These are phyloP conservation scores for Dysphania ambrosioides DNA, from an alignment of 148 eudicot genomes.

Conservation along the genomic window DNA sequence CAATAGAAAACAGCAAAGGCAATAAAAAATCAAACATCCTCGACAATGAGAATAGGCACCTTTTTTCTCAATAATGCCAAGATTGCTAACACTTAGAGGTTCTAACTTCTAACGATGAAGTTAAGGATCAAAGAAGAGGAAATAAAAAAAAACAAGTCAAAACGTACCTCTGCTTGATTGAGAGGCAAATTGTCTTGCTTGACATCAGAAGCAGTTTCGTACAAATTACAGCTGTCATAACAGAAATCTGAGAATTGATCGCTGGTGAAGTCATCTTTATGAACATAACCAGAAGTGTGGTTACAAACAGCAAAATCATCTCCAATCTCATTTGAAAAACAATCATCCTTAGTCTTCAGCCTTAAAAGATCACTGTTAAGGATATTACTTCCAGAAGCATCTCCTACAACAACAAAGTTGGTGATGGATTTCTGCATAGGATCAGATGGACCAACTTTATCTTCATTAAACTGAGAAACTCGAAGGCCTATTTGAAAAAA, in stretches of 20 bases:
- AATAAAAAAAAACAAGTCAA: not conserved
- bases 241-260: slow-evolving; percentile 36
- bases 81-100: not conserved
- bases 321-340: slow-evolving; percentile 15
- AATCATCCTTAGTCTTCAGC: slow-evolving; percentile 33
- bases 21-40: not conserved
- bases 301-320: slow-evolving; percentile 30
- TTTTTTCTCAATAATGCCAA: not conserved
- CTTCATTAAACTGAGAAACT: slow-evolving; percentile 80
- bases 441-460: slow-evolving; percentile 53
- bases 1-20: not conserved
- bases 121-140: not conserved
- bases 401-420: slow-evolving; percentile 51
- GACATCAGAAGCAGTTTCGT: slow-evolving; percentile 15
- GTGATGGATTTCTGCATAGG: slow-evolving; percentile 83
- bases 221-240: slow-evolving; percentile 24
- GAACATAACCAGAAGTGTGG: slow-evolving; percentile 21
- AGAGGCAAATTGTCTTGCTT: not conserved
- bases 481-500: slow-evolving; percentile 62
- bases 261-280: slow-evolving; percentile 29
- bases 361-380: slow-evolving; percentile 18
- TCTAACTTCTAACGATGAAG: not conserved
- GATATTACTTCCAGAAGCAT: slow-evolving; percentile 32
- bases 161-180: slow-evolving; percentile 17
- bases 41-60: not conserved